phyloP scores from a whole-genome alignment of 2,329 filamentous ascomycete genomes.

The Phoma sp. region DNA sequence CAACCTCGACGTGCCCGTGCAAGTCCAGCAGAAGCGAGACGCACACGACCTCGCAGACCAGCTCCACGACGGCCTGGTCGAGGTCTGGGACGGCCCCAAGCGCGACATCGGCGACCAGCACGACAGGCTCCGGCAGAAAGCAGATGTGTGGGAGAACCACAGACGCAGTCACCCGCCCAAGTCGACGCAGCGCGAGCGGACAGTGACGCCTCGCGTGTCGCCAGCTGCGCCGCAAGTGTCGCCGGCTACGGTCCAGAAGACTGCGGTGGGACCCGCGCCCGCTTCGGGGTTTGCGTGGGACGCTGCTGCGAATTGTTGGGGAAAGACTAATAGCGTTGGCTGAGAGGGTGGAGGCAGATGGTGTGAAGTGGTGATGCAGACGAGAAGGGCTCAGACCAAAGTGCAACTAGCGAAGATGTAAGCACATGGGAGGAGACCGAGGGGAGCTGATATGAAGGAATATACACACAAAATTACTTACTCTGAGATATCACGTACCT shows the following conservation, averaged over 20 bases:
- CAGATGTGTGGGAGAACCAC: background rate
- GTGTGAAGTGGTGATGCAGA: background rate
- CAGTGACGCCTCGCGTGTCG: background rate
- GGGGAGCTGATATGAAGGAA: background rate
- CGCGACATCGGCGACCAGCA: background rate
- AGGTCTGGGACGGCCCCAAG: background rate
- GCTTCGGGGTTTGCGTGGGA: background rate
- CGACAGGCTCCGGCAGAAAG: background rate
- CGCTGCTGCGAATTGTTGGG: background rate
- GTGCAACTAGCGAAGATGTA: background rate
- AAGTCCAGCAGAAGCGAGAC: background rate
- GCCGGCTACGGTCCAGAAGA: background rate
- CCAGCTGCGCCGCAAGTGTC: background rate
- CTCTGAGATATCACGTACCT: too few species aligned
- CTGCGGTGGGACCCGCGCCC: background rate
- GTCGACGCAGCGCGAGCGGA: background rate
- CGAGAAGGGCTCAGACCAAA: background rate
- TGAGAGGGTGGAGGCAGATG: background rate
- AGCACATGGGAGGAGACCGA: background rate
- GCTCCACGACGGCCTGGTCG: constrained; percentile 2
- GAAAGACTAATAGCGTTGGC: background rate
- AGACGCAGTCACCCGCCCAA: background rate
- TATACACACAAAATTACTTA: background rate
- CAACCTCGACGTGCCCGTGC: background rate
- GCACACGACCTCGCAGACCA: background rate